These are phyloP conservation scores for Aspergillus sclerotioniger DNA, from an alignment of 495 filamentous ascomycete species.

Conservation along the genomic window DNA sequence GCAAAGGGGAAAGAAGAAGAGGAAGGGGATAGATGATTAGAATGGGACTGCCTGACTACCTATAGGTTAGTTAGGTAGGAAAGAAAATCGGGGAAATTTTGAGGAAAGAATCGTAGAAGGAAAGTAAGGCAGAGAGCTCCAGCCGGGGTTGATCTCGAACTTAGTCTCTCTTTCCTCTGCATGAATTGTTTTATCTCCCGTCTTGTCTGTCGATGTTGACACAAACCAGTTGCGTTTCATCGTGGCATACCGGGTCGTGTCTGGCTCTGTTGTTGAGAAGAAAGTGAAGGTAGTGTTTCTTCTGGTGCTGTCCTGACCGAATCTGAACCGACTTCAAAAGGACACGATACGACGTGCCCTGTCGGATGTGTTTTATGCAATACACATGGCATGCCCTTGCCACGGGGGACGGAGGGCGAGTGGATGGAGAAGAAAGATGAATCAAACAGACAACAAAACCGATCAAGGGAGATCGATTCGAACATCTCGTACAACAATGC, in stretches of 20 bases:
- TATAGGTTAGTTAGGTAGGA: neutral
- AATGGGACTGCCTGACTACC: neutral
- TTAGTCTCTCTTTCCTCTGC: neutral
- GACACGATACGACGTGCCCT: neutral
- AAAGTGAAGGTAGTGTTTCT: neutral
- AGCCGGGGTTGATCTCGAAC: neutral
- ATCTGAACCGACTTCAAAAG: neutral
- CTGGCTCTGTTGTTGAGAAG: neutral
- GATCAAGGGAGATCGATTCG: slow-evolving; percentile 10
- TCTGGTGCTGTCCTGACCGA: neutral
- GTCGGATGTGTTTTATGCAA: slow-evolving; percentile 2
- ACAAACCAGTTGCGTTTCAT: neutral
- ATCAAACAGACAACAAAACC: slow-evolving; percentile 9
- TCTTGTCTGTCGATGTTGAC: neutral
- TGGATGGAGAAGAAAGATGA: slow-evolving; percentile 2
- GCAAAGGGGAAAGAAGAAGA: slow-evolving; percentile 17
- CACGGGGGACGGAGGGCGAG: neutral
- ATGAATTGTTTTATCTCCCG: neutral
- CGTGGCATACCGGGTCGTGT: neutral
- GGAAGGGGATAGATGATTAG: slow-evolving; percentile 1
- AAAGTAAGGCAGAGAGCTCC: neutral
- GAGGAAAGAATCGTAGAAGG: neutral
- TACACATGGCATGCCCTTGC: slow-evolving; percentile 9
- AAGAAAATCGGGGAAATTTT: no score
- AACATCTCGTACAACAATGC: slow-evolving; percentile 32